Percentiles rank a stretch among this genome's conserved stretches.
Conservation (phyloP, 2,329 filamentous ascomycete genomes). For the Phyllosticta capitalensis region DNA sequence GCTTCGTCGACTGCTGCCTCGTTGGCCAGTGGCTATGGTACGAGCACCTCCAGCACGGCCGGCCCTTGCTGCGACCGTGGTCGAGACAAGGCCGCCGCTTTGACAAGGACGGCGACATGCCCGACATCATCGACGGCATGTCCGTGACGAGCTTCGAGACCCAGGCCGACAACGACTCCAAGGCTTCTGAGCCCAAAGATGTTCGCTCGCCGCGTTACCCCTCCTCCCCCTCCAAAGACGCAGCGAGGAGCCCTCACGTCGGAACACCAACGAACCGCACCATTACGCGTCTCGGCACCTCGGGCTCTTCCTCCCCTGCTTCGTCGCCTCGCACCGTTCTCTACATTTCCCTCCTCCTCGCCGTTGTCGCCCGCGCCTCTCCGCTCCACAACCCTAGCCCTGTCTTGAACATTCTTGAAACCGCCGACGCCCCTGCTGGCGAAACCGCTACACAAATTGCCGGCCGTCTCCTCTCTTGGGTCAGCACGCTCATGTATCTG, state of each 20-base stretch:
- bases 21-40: slow-evolving; percentile 60
- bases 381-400: slow-evolving; percentile 20
- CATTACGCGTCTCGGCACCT: slow-evolving; percentile 25
- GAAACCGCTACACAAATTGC: slow-evolving; percentile 18
- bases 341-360: slow-evolving; percentile 37
- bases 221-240: slow-evolving; percentile 8
- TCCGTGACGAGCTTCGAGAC: slow-evolving; percentile 6
- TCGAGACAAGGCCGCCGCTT: slow-evolving; percentile 9
- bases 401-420: slow-evolving; percentile 14
- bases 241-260: not conserved
- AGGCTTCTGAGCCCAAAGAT: slow-evolving; percentile 22
- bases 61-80: slow-evolving; percentile 24
- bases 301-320: slow-evolving; percentile 30
- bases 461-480: slow-evolving; percentile 32
- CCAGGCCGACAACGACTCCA: slow-evolving; percentile 9
- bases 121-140: slow-evolving; percentile 20
- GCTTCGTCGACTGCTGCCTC: slow-evolving; percentile 53
- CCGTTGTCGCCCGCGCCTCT: slow-evolving; percentile 31
- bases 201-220: slow-evolving; percentile 21
- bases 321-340: slow-evolving; percentile 38
- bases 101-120: slow-evolving; percentile 19
- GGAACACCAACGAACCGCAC: slow-evolving; percentile 16
- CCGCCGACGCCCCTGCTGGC: slow-evolving; percentile 12
- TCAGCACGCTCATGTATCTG: slow-evolving; percentile 28
- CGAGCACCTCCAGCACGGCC: slow-evolving; percentile 44